These are phyloP conservation scores for Pseudocohnilembus persalinus DNA, from an alignment of 169 alveolate genomes.

Conservation along the genomic window DNA sequence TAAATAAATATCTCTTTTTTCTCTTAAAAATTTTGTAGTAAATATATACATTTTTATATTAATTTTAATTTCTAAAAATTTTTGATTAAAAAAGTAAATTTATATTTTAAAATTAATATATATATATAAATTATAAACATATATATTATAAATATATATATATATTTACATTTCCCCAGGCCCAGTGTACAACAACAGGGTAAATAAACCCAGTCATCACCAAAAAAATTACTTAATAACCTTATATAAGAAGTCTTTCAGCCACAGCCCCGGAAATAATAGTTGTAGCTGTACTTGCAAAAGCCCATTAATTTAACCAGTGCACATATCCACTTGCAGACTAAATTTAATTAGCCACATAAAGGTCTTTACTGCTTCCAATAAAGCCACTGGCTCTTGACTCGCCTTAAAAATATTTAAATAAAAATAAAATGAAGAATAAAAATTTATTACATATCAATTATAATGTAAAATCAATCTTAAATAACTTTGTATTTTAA, in stretches of 20 bases:
- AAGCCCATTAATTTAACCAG: slow-evolving; percentile 33
- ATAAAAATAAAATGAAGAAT: background rate
- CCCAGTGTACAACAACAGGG: background rate
- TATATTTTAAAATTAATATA: no score
- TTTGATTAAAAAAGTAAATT: no score
- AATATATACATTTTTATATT: no score
- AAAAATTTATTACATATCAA: no score
- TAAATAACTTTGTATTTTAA: no score
- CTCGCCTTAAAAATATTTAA: background rate
- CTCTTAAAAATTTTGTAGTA: no score
- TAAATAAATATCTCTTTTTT: no score
- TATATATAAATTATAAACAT: no score
- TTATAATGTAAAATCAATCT: no score
- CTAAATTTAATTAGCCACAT: background rate
- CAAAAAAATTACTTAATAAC: background rate
- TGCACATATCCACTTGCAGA: slow-evolving; percentile 1
- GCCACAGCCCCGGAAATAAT: slow-evolving; percentile 48
- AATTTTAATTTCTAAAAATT: no score
- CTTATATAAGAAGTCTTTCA: slow-evolving; percentile 35
- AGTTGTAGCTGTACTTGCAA: slow-evolving; percentile 53
- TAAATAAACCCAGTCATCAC: background rate
- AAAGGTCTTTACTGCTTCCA: background rate
- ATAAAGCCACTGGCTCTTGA: background rate
- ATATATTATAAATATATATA: no score
- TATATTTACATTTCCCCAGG: background rate